A percentile compares a stretch with the other conserved stretches of the same genome.
phyloP scores from a whole-genome alignment of 2,329 filamentous ascomycete genomes.

The Cladosporium phlei region DNA sequence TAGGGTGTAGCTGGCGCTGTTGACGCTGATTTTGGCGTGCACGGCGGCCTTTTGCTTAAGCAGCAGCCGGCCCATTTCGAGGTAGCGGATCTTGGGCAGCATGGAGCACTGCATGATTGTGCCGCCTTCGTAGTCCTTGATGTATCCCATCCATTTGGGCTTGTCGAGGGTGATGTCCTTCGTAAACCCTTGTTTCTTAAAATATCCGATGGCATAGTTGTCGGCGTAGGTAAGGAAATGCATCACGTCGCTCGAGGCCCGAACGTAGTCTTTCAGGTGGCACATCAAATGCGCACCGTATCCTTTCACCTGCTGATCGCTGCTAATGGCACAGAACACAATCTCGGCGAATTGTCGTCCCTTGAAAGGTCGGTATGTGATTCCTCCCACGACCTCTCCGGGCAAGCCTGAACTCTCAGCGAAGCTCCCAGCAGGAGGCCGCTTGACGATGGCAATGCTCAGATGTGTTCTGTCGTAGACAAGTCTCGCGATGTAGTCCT shows the following conservation, averaged over 20 bases:
- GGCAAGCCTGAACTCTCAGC: slow-evolving; percentile 28
- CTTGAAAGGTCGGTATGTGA: slow-evolving; percentile 93
- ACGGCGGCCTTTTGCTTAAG: slow-evolving; percentile 96
- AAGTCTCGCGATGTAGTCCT: slow-evolving; percentile 95
- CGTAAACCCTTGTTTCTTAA: slow-evolving; percentile 98
- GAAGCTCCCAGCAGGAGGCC: slow-evolving; percentile 56
- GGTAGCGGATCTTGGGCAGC: slow-evolving; percentile 89
- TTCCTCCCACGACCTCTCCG: slow-evolving; percentile 60
- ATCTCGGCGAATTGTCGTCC: slow-evolving; percentile 93
- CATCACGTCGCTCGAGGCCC: slow-evolving; percentile 94
- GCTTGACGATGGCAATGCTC: slow-evolving; percentile 96
- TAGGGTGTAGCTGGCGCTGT: slow-evolving; percentile 80
- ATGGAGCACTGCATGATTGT: slow-evolving; percentile 99
- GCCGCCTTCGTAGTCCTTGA: slow-evolving; percentile 98
- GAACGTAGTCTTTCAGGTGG: slow-evolving; percentile 96
- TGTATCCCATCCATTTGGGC: slow-evolving; percentile 97
- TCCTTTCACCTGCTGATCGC: slow-evolving; percentile 96
- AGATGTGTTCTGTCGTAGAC: slow-evolving; percentile 96
- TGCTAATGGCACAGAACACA: slow-evolving; percentile 96
- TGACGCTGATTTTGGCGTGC: slow-evolving; percentile 88
- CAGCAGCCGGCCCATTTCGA: slow-evolving; percentile 88
- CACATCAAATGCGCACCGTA: slow-evolving; percentile 98
- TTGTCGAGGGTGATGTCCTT: slow-evolving; percentile 94
- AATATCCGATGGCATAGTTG: slow-evolving; percentile 98
- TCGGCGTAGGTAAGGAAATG: slow-evolving; percentile 98